These are phyloP conservation scores for Rhizodiscina lignyota DNA, from an alignment of 495 filamentous ascomycete genomes.

Conservation along the genomic window DNA sequence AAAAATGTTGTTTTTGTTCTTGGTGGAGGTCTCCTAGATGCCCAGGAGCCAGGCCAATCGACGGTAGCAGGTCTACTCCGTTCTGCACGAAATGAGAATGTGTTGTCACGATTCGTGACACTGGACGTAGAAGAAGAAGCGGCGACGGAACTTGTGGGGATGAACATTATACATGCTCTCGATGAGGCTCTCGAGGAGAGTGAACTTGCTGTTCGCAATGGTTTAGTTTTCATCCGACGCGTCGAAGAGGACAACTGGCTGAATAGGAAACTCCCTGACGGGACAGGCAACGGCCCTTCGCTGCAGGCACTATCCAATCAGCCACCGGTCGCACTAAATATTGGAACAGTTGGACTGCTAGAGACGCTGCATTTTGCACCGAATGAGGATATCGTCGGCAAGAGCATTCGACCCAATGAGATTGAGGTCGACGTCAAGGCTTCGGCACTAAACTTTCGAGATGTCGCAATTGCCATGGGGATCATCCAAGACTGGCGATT, in stretches of 20 bases:
- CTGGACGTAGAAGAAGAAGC: background rate
- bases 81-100: background rate
- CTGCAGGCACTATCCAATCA: background rate
- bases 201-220: background rate
- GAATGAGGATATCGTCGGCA: background rate
- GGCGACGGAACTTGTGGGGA: background rate
- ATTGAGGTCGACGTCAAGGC: slow-evolving; percentile 20
- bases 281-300: background rate
- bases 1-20: background rate
- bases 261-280: background rate
- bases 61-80: background rate
- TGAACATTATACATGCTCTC: background rate
- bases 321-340: background rate
- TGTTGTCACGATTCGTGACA: background rate
- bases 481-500: background rate
- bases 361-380: background rate
- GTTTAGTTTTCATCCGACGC: background rate
- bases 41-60: background rate
- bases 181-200: background rate
- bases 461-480: slow-evolving; percentile 5
- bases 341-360: background rate
- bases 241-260: background rate
- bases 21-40: background rate
- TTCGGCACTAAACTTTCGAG: slow-evolving; percentile 20
- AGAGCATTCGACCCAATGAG: slow-evolving; percentile 5